Percentiles rank a stretch among this genome's conserved stretches.
phyloP scores from a whole-genome alignment of 1,284 basidiomycete species.

The Phenoliferia sp. region DNA sequence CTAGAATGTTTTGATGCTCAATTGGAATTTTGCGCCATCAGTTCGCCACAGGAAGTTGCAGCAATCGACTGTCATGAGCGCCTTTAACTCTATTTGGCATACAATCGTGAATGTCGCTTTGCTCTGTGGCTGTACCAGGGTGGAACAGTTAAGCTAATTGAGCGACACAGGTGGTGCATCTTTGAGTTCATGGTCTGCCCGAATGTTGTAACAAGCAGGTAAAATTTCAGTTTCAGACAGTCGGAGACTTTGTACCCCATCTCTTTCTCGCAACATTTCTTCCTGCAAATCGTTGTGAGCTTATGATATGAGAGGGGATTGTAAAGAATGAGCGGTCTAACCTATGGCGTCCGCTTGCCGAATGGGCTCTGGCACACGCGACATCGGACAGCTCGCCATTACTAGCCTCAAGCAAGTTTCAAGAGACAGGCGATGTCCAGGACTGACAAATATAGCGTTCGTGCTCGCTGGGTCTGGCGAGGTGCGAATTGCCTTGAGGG shows the following conservation, averaged over 20 bases:
- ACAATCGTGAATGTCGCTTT: too few relatives aligned
- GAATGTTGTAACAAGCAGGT: too few relatives aligned
- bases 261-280: not conserved
- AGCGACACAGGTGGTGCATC: too few relatives aligned
- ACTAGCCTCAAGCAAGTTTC: slow-evolving; percentile 30
- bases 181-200: too few relatives aligned
- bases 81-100: too few relatives aligned
- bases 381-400: slow-evolving; percentile 26
- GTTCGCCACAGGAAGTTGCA: too few relatives aligned
- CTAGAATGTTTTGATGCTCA: too few relatives aligned
- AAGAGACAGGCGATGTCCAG: slow-evolving; percentile 37
- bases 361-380: slow-evolving; percentile 38
- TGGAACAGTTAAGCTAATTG: too few relatives aligned
- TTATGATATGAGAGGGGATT: not conserved
- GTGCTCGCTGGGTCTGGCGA: slow-evolving; percentile 26
- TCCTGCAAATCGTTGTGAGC: not conserved
- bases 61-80: too few relatives aligned
- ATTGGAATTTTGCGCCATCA: too few relatives aligned
- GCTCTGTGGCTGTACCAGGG: too few relatives aligned
- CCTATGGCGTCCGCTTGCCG: slow-evolving; percentile 37
- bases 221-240: too few relatives aligned
- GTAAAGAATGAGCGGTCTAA: slow-evolving; percentile 1
- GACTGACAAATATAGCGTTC: slow-evolving; percentile 37
- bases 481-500: slow-evolving; percentile 35
- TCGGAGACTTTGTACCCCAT: not conserved